These are phyloP conservation scores for Pachysandra terminalis DNA, from an alignment of 164 flowering plant genomes.

Conservation along the genomic window DNA sequence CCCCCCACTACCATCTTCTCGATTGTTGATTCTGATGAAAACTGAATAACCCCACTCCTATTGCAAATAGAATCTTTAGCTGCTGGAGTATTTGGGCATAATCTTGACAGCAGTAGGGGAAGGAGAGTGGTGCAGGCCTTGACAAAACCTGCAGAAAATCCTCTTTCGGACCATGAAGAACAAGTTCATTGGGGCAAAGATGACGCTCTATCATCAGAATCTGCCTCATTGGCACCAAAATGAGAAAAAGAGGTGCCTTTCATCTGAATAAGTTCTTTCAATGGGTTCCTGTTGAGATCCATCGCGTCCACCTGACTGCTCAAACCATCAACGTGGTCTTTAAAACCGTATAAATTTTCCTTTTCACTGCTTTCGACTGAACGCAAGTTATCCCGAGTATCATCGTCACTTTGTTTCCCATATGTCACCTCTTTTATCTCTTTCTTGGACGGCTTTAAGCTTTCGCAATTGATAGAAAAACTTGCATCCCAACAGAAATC, in stretches of 20 bases:
- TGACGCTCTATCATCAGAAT: neutral
- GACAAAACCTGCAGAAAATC: slow-evolving; percentile 9
- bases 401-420: neutral
- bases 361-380: slow-evolving; percentile 11
- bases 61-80: slow-evolving; percentile 24
- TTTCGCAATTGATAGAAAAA: slow-evolving; percentile 11
- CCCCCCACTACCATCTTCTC: slow-evolving; percentile 12
- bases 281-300: slow-evolving; percentile 10
- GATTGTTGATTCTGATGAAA: slow-evolving; percentile 12
- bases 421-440: neutral
- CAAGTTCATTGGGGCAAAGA: neutral
- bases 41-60: slow-evolving; percentile 10
- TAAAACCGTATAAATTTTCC: slow-evolving; percentile 18
- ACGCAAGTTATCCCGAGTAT: slow-evolving; percentile 2
- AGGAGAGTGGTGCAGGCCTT: slow-evolving; percentile 14
- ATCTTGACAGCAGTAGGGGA: slow-evolving; percentile 13
- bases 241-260: slow-evolving; percentile 6
- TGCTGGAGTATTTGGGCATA: slow-evolving; percentile 23
- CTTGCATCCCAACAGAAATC: neutral
- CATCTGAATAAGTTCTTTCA: slow-evolving; percentile 11
- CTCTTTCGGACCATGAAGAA: slow-evolving; percentile 13
- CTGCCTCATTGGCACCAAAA: slow-evolving; percentile 2
- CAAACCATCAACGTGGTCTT: slow-evolving; percentile 24
- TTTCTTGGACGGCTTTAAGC: neutral
- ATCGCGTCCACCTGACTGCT: slow-evolving; percentile 16